Evolutionary conservation across 2,329 filamentous ascomycete genomes (phyloP).

Genomic region (Pseudodiploospora longispora): DNA sequence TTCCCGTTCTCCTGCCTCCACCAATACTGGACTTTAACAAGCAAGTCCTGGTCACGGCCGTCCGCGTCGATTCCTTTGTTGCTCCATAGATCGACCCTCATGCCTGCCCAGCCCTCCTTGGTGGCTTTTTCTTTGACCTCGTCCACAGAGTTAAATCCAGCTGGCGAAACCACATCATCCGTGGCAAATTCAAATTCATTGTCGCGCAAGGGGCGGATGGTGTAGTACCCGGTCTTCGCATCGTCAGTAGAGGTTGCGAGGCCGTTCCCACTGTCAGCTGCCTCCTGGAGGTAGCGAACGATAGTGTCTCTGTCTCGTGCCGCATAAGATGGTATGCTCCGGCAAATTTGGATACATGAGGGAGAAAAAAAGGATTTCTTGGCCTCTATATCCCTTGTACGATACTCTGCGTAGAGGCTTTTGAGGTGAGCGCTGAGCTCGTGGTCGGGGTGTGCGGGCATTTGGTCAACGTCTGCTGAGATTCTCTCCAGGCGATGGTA

Average conservation of each 20-base stretch:
- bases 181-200: neutral
- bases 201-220: too few species aligned
- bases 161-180: conserved; percentile 6
- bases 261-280: conserved; percentile 10
- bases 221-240: neutral
- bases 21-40: conserved; percentile 24
- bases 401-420: neutral
- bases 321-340: conserved; percentile 15
- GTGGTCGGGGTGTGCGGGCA: too few species aligned
- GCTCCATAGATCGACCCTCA: conserved; percentile 21
- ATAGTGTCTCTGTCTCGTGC: conserved; percentile 16
- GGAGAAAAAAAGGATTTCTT: neutral
- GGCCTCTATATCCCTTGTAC: neutral
- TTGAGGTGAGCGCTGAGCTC: neutral
- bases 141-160: conserved; percentile 8
- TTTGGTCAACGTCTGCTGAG: too few species aligned
- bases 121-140: conserved; percentile 11
- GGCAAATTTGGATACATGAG: conserved; percentile 14
- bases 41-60: conserved; percentile 5
- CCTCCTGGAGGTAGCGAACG: conserved; percentile 14
- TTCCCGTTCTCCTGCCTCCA: conserved; percentile 15
- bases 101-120: conserved; percentile 17
- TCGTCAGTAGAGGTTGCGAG: neutral
- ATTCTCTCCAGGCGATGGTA: too few species aligned
- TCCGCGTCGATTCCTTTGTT: conserved; percentile 6